A percentile compares a stretch with the other conserved stretches of the same genome.
Conservation (phyloP, 2,329 filamentous ascomycete genomes). For the Colletotrichum aenigma region DNA sequence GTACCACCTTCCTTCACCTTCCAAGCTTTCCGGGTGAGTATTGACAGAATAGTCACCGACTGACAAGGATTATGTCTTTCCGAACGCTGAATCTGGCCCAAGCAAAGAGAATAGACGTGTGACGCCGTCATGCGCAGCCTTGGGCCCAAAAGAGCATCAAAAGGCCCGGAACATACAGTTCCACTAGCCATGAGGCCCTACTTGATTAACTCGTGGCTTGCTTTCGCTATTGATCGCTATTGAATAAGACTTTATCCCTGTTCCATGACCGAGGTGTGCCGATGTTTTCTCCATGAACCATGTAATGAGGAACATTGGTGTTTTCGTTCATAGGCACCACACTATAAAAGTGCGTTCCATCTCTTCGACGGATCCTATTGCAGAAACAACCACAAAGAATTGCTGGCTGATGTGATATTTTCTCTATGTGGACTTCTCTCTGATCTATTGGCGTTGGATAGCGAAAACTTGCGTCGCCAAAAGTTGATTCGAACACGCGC, state of each 20-base stretch:
- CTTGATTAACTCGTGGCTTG: fast-evolving
- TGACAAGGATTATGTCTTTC: background rate
- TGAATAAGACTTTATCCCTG: fast-evolving
- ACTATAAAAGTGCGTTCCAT: background rate
- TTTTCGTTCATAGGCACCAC: background rate
- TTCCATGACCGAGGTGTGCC: fast-evolving
- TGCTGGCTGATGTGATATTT: too few species aligned
- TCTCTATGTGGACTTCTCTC: background rate
- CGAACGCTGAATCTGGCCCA: background rate
- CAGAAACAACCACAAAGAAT: background rate
- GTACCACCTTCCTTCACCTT: background rate
- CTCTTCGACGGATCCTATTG: fast-evolving
- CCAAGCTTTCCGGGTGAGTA: background rate
- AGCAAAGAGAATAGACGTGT: background rate
- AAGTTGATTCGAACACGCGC: background rate
- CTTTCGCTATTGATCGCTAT: background rate
- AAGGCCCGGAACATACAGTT: too few species aligned
- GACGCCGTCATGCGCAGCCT: background rate
- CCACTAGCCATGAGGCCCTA: too few species aligned
- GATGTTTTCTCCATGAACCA: background rate
- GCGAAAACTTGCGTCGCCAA: fast-evolving
- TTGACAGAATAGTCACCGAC: fast-evolving
- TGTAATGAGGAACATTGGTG: background rate
- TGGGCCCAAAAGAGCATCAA: background rate
- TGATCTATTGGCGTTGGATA: fast-evolving